These are phyloP conservation scores for Mortierella sp. DNA, from an alignment of 371 early-diverging fungal species.

Conservation along the genomic window DNA sequence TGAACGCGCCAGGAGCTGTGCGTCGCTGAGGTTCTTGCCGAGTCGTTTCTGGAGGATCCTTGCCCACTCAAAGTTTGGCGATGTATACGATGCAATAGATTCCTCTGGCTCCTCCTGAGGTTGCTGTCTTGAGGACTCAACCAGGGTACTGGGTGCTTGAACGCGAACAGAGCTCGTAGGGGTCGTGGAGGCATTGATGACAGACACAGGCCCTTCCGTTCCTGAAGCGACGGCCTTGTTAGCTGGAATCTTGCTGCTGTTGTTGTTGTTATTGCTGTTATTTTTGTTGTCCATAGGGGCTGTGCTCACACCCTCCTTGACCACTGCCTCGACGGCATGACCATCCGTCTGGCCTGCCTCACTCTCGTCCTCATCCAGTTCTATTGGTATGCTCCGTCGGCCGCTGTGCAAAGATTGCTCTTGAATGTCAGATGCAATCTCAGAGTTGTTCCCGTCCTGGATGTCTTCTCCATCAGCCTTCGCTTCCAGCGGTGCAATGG, in stretches of 20 bases:
- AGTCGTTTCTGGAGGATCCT: conserved; percentile 47
- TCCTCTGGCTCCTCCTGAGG: conserved; percentile 10
- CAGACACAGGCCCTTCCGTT: conserved; percentile 7
- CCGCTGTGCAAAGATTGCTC: conserved; percentile 45
- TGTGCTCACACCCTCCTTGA: conserved; percentile 11
- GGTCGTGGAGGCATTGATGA: not conserved
- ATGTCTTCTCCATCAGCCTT: not conserved
- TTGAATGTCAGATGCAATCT: conserved; percentile 53
- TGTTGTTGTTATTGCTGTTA: not conserved
- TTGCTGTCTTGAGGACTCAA: not conserved
- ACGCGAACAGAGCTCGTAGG: not conserved
- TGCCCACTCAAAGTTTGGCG: conserved; percentile 54
- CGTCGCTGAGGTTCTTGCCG: conserved; percentile 47
- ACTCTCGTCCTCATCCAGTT: conserved; percentile 19
- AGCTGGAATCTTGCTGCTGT: not conserved
- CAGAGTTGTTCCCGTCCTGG: conserved; percentile 16
- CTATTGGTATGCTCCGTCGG: not conserved
- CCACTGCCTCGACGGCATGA: conserved; percentile 3
- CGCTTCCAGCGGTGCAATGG: not conserved
- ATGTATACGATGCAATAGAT: conserved; percentile 40
- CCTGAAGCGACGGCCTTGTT: not conserved
- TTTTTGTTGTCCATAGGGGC: not conserved
- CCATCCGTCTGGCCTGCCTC: not conserved
- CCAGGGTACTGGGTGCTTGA: not conserved
- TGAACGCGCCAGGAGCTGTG: conserved; percentile 47